These are phyloP conservation scores for Backusella mclennaniae DNA, from an alignment of 192 early-diverging fungal species.

Conservation along the genomic window DNA sequence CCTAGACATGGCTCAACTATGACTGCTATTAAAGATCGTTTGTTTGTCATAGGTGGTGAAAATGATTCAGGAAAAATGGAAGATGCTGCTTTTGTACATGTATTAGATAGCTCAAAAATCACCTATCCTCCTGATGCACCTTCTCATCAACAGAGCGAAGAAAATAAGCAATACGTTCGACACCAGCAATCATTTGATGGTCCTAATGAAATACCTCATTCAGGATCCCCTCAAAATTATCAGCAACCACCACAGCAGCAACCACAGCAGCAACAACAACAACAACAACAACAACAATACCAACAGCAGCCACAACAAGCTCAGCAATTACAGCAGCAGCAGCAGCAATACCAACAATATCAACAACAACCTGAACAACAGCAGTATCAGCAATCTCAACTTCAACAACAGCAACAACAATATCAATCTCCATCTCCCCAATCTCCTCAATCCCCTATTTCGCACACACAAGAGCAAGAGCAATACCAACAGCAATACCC, in stretches of 20 bases:
- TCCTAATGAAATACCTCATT: not conserved
- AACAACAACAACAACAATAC: not conserved
- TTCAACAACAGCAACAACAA: not conserved
- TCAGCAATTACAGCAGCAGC: not conserved
- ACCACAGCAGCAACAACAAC: not conserved
- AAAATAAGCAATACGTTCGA: not conserved
- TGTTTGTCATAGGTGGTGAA: conserved; percentile 56
- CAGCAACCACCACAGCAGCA: not conserved
- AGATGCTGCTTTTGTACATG: conserved; percentile 37
- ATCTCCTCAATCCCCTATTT: not conserved
- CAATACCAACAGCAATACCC: conserved; percentile 1
- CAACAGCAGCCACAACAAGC: not conserved
- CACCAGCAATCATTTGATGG: not conserved
- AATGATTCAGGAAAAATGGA: conserved; percentile 38
- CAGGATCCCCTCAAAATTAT: not conserved
- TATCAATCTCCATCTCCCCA: not conserved
- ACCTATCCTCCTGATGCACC: conserved; percentile 34
- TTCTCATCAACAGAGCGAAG: not conserved
- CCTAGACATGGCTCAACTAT: conserved; percentile 45
- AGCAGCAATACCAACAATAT: not conserved
- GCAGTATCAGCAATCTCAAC: not conserved
- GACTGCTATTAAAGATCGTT: conserved; percentile 47
- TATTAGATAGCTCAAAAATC: conserved; percentile 54
- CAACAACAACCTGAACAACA: not conserved
- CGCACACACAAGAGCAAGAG: not conserved